Percentiles rank a stretch among this genome's conserved stretches.
Conservation (phyloP, 345 rosid species). For the Populus ilicifolia region DNA sequence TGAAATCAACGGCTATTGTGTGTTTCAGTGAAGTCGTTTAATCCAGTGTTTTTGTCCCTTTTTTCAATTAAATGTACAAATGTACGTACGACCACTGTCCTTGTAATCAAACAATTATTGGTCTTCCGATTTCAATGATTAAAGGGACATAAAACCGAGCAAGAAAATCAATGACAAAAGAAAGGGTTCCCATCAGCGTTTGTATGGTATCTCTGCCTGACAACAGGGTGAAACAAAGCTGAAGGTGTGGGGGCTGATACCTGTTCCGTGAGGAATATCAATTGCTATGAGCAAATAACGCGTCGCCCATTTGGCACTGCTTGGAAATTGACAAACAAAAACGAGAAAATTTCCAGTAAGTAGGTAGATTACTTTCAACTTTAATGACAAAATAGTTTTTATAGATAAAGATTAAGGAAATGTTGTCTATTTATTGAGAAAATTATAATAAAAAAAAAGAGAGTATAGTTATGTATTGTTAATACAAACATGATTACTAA, state of each 20-base stretch:
- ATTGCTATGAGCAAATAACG: neutral
- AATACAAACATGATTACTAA: rapidly evolving
- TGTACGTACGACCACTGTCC: neutral
- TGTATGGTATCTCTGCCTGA: neutral
- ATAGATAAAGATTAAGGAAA: too few species aligned
- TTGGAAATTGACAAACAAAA: too few species aligned
- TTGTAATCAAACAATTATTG: neutral
- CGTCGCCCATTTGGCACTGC: neutral
- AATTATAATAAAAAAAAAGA: too few species aligned
- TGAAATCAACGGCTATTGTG: neutral
- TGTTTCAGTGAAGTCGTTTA: too few species aligned
- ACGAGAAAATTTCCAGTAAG: too few species aligned
- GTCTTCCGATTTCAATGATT: conserved; percentile 9
- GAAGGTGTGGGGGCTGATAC: neutral
- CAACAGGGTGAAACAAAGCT: neutral
- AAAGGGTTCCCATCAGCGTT: neutral
- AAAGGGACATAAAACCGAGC: too few species aligned
- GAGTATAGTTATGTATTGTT: too few species aligned
- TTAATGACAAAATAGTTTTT: too few species aligned
- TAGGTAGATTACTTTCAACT: too few species aligned
- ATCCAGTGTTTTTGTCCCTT: neutral
- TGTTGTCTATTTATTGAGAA: too few species aligned
- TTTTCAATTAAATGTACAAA: neutral
- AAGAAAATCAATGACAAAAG: neutral
- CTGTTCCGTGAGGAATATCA: neutral